Percentiles rank a stretch among this genome's conserved stretches.
Conservation (phyloP, 2,329 filamentous ascomycete species). For the Colletotrichum liaoningense region DNA sequence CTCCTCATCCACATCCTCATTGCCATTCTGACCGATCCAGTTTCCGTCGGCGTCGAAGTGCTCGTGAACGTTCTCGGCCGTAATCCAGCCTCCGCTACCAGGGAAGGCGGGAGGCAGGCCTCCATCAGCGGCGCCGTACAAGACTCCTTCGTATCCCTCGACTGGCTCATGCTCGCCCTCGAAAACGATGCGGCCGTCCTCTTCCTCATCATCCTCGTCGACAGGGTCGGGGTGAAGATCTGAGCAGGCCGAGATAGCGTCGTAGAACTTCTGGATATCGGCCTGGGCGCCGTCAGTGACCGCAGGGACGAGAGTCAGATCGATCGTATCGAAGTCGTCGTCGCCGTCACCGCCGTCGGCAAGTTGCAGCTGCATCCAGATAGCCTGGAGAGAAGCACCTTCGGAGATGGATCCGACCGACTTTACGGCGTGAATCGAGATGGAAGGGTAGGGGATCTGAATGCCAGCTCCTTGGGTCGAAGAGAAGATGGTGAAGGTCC, state of each 20-base stretch:
- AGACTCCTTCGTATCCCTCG: slow-evolving; percentile 67
- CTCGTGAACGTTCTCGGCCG: slow-evolving; percentile 88
- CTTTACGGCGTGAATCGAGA: slow-evolving; percentile 81
- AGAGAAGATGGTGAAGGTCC: slow-evolving; percentile 72
- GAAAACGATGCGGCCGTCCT: slow-evolving; percentile 67
- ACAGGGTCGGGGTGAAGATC: slow-evolving; percentile 80
- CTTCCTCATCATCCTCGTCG: slow-evolving; percentile 68
- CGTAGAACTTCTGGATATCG: slow-evolving; percentile 65
- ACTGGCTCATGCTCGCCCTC: slow-evolving; percentile 67
- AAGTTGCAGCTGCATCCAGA: slow-evolving; percentile 78
- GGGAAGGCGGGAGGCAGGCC: slow-evolving; percentile 75
- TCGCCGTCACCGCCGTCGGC: slow-evolving; percentile 63
- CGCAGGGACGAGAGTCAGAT: slow-evolving; percentile 73
- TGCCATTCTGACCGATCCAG: slow-evolving; percentile 67
- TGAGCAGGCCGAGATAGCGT: slow-evolving; percentile 79
- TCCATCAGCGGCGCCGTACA: slow-evolving; percentile 58
- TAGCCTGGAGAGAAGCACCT: slow-evolving; percentile 54
- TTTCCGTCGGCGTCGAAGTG: slow-evolving; percentile 87
- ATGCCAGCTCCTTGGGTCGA: slow-evolving; percentile 67
- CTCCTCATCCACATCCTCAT: slow-evolving; percentile 51
- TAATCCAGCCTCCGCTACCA: slow-evolving; percentile 86
- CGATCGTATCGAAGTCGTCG: slow-evolving; percentile 73
- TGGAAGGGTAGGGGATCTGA: slow-evolving; percentile 78
- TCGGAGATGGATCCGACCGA: slow-evolving; percentile 57
- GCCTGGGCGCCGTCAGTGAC: slow-evolving; percentile 39